Evolutionary conservation across 257 asterid species (phyloP).

Genomic region (Salvia splendens): DNA sequence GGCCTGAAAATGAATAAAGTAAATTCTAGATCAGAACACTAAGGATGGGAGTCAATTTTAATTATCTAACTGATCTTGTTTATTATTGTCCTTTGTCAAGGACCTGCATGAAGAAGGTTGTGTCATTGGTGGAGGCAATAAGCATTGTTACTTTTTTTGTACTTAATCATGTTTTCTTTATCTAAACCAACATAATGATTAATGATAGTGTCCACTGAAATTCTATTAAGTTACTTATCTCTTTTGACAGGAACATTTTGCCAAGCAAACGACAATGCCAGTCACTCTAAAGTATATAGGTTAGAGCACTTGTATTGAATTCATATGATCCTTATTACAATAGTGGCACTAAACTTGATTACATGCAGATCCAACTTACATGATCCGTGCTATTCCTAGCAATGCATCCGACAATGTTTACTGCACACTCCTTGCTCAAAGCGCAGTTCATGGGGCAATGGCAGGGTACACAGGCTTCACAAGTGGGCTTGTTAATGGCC

Average conservation of each 20-base stretch:
- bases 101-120: not conserved
- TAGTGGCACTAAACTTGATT: constrained; percentile 26
- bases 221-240: constrained; percentile 36
- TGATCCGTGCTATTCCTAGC: constrained; percentile 81
- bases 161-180: constrained; percentile 2
- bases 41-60: not conserved
- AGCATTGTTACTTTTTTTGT: not conserved
- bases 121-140: not conserved
- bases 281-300: constrained; percentile 74
- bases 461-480: constrained; percentile 75
- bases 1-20: not conserved
- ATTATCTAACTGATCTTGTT: not conserved
- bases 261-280: constrained; percentile 38
- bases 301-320: constrained; percentile 29
- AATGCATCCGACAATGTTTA: constrained; percentile 73
- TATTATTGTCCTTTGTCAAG: not conserved
- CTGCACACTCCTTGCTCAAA: constrained; percentile 77
- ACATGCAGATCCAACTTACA: constrained; percentile 71
- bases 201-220: not conserved
- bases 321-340: constrained; percentile 15
- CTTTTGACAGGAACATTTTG: constrained; percentile 60
- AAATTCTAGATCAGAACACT: not conserved
- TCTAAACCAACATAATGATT: constrained; percentile 8
- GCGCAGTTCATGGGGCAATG: constrained; percentile 83
- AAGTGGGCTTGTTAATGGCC: constrained; percentile 69